Base-by-base conservation (phyloP, 768 basidiomycete genomes). In the Psilocybe tampanensis region DNA sequence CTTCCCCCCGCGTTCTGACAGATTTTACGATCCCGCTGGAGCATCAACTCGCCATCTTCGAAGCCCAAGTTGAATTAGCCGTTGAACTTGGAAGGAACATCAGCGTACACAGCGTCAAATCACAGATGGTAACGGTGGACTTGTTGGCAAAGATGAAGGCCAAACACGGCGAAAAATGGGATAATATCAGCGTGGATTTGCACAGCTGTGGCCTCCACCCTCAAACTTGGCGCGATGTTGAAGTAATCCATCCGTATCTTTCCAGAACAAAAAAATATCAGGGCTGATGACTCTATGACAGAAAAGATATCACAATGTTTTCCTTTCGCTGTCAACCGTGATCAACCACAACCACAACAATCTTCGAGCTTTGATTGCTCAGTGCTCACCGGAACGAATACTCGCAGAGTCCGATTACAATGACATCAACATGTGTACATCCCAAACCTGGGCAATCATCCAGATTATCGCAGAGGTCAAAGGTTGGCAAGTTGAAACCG, bases 361-460 rank as follows among this genome's bases (percentile, higher is more conserved):
- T 39, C 83, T 90, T 58, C 74, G 76, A 36, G 74, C 79, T 2
- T 79, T 98, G 18, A 88, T 96, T 48, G 72, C 79, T 42, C 75
- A 79, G 0, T 90, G 88, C 60, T 74, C 84, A 47, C 73, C 85
- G 2, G 69, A 83, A 58, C 85, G 93, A 21, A 79, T 98, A 23
- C 80, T 98, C 48, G 86, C 86, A 26, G 96, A 99, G 71, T 93
- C 90, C 2, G 96, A 98, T 71, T 90, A 81, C 64, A 80, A 93
- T 67, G 73, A 89, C 59, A 78, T 92, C n/a, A 68, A 80, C 15
- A 67, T 76, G 60, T 84, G 82, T 52, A 77, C 86, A 1, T 60
- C 74, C 32, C 76, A 83, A 55, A 89, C 92, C 5, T 92, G 92
- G 88, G 84, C 87, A 42, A 95, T 96, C 73, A 66, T 94, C 8